phyloP scores from a whole-genome alignment of 805 yeast species.

The Millerozyma acaciae region DNA sequence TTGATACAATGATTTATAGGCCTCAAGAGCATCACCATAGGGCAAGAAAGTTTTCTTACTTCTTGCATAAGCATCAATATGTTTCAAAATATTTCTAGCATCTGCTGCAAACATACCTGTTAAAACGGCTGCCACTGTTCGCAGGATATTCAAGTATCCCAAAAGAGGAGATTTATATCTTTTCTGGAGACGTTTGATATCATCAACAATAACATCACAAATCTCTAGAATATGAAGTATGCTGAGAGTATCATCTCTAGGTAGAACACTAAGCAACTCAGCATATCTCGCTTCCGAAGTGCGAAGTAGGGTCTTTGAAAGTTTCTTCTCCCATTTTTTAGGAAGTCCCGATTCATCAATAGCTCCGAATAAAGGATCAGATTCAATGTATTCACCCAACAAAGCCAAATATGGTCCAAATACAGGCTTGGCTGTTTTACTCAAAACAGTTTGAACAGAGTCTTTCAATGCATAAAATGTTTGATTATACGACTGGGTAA shows the following conservation, averaged over 20 bases:
- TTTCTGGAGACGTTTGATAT: slow-evolving; percentile 51
- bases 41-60: slow-evolving; percentile 33
- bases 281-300: slow-evolving; percentile 39
- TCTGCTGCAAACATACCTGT: slow-evolving; percentile 53
- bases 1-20: slow-evolving; percentile 51
- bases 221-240: slow-evolving; percentile 54
- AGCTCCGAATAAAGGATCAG: slow-evolving; percentile 41
- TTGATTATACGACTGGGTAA: slow-evolving; percentile 44
- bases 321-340: slow-evolving; percentile 44
- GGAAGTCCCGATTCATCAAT: slow-evolving; percentile 33
- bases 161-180: slow-evolving; percentile 59
- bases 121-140: slow-evolving; percentile 45
- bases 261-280: slow-evolving; percentile 44
- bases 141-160: slow-evolving; percentile 51
- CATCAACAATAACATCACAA: slow-evolving; percentile 49
- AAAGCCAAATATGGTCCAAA: slow-evolving; percentile 51
- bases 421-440: slow-evolving; percentile 47
- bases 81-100: slow-evolving; percentile 46
- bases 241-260: slow-evolving; percentile 52
- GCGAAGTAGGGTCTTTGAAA: slow-evolving; percentile 31
- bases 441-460: slow-evolving; percentile 38
- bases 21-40: slow-evolving; percentile 54
- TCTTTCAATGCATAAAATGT: slow-evolving; percentile 44
- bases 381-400: slow-evolving; percentile 47
- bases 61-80: slow-evolving; percentile 41